phyloP scores from a whole-genome alignment of 495 filamentous ascomycete genomes.

The Aspergillus sclerotiicarbonarius region DNA sequence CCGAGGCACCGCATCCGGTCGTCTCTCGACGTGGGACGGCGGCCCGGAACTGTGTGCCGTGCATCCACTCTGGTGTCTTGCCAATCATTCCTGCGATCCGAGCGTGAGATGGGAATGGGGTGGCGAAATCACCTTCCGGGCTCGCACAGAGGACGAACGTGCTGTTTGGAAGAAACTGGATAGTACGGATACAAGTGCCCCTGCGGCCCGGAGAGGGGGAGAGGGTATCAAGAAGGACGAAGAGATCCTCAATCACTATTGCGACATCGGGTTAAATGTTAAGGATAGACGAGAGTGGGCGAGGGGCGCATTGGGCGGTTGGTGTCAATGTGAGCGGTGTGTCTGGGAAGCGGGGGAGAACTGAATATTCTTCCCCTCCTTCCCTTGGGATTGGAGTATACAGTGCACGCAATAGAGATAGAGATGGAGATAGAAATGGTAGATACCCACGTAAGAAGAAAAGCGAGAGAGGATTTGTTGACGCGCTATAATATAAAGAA shows the following conservation, averaged over 20 bases:
- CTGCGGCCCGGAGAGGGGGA: slow-evolving; percentile 10
- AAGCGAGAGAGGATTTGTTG: too few species aligned
- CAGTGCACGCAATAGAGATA: background rate
- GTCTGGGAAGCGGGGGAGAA: slow-evolving; percentile 49
- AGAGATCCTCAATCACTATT: slow-evolving; percentile 92
- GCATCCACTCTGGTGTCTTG: slow-evolving; percentile 72
- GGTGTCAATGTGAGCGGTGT: slow-evolving; percentile 81
- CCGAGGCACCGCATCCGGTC: slow-evolving; percentile 83
- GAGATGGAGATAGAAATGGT: background rate
- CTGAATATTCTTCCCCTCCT: slow-evolving; percentile 4
- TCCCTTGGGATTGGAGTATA: background rate
- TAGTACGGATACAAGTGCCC: slow-evolving; percentile 1
- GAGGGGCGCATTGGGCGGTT: slow-evolving; percentile 75
- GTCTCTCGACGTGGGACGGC: slow-evolving; percentile 68
- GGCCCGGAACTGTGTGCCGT: slow-evolving; percentile 78
- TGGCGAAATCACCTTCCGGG: slow-evolving; percentile 71
- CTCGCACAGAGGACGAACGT: slow-evolving; percentile 39
- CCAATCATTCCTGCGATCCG: slow-evolving; percentile 92
- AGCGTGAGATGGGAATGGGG: slow-evolving; percentile 95
- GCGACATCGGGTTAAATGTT: slow-evolving; percentile 77
- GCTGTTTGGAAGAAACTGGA: slow-evolving; percentile 45
- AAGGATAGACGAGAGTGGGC: slow-evolving; percentile 86
- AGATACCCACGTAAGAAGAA: background rate
- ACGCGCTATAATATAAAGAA: too few species aligned
- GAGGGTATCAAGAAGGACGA: slow-evolving; percentile 69